Evolutionary conservation across 1,284 basidiomycete species (phyloP).

Genomic region (Leucoagaricus sp.): DNA sequence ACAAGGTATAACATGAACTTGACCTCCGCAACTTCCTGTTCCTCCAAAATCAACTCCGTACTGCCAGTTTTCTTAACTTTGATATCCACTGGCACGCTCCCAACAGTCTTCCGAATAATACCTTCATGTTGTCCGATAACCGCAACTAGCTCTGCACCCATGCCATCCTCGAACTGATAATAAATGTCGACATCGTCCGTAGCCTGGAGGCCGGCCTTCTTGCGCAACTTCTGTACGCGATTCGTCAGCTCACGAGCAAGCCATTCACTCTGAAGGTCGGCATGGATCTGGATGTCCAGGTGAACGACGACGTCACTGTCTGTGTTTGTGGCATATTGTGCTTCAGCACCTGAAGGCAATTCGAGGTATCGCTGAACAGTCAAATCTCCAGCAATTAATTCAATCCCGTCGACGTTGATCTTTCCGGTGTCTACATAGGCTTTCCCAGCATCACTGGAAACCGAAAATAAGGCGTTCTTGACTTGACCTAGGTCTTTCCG

Average conservation of each 20-base stretch:
- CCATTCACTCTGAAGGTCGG: conserved; percentile 88
- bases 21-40: conserved; percentile 84
- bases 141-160: conserved; percentile 66
- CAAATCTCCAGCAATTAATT: conserved; percentile 88
- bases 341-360: conserved; percentile 57
- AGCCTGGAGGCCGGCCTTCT: conserved; percentile 93
- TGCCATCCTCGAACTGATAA: conserved; percentile 79
- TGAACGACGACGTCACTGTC: conserved; percentile 95
- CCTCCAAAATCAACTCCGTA: conserved; percentile 75
- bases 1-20: conserved; percentile 78
- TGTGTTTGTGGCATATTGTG: conserved; percentile 82
- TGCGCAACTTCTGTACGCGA: conserved; percentile 94
- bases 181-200: conserved; percentile 94
- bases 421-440: conserved; percentile 76
- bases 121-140: conserved; percentile 76
- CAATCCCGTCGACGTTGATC: conserved; percentile 88
- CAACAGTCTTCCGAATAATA: conserved; percentile 76
- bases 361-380: conserved; percentile 92
- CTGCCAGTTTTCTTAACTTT: conserved; percentile 49
- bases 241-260: conserved; percentile 91
- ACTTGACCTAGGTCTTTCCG: conserved; percentile 93
- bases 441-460: conserved; percentile 87
- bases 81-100: conserved; percentile 68
- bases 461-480: conserved; percentile 82
- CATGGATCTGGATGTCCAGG: conserved; percentile 86